Percentiles rank a stretch among this genome's conserved stretches.
phyloP scores from a whole-genome alignment of 371 early-diverging fungal species.

The Mycotypha africana region DNA sequence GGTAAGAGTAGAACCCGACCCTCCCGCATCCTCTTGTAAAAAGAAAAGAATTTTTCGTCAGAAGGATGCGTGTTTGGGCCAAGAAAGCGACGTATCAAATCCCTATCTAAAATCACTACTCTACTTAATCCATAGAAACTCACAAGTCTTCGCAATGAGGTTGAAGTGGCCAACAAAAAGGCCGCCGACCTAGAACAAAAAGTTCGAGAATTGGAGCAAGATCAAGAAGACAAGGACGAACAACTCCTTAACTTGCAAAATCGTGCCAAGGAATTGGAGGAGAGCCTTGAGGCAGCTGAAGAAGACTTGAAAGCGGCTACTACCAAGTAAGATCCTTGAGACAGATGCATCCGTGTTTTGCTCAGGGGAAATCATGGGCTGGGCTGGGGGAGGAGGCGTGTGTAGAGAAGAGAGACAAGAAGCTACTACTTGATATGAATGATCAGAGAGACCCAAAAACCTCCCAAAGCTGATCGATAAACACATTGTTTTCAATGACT shows the following conservation, averaged over 20 bases:
- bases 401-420: neutral
- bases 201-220: slow-evolving; percentile 47
- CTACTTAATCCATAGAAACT: slow-evolving; percentile 54
- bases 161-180: slow-evolving; percentile 59
- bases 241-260: slow-evolving; percentile 56
- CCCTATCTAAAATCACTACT: neutral
- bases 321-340: slow-evolving; percentile 53
- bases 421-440: too few relatives aligned
- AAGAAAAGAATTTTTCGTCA: neutral
- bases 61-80: too few relatives aligned
- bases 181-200: slow-evolving; percentile 60
- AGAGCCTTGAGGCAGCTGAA: slow-evolving; percentile 62
- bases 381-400: neutral
- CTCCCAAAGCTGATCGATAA: too few relatives aligned
- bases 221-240: slow-evolving; percentile 63
- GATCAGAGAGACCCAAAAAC: too few relatives aligned
- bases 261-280: slow-evolving; percentile 60
- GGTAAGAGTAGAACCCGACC: slow-evolving; percentile 15
- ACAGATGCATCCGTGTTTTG: neutral
- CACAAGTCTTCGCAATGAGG: slow-evolving; percentile 59
- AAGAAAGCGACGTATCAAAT: neutral
- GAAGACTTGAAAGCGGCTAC: slow-evolving; percentile 56
- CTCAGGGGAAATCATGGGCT: too few relatives aligned
- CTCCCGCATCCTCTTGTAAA: too few relatives aligned
- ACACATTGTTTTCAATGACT: too few relatives aligned